Percentiles rank a stretch among this genome's conserved stretches.
These are phyloP conservation scores for Nothophaeocryptopus gaeumannii DNA, from an alignment of 2,329 filamentous ascomycete genomes.

Conservation along the genomic window DNA sequence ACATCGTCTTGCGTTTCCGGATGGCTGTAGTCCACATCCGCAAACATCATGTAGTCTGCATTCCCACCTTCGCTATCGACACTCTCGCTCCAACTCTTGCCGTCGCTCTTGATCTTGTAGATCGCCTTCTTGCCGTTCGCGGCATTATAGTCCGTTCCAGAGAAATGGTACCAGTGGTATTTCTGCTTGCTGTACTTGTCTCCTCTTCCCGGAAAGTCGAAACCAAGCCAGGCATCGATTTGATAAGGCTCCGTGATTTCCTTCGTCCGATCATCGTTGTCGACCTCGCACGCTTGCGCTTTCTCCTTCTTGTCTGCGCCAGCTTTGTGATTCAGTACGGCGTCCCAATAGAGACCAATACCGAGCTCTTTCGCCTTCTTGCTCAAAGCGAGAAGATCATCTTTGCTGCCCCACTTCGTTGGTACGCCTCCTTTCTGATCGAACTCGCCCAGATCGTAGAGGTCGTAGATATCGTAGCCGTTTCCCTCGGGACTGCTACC, in stretches of 20 bases:
- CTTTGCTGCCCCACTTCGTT: slow-evolving; percentile 68
- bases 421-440: slow-evolving; percentile 60
- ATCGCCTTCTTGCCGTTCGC: slow-evolving; percentile 56
- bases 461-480: slow-evolving; percentile 60
- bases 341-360: slow-evolving; percentile 64
- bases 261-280: slow-evolving; percentile 36
- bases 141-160: slow-evolving; percentile 63
- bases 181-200: slow-evolving; percentile 59
- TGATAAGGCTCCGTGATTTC: slow-evolving; percentile 32
- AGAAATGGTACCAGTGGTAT: slow-evolving; percentile 66
- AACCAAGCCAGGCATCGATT: slow-evolving; percentile 66
- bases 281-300: slow-evolving; percentile 61
- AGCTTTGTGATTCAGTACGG: slow-evolving; percentile 69
- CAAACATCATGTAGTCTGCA: slow-evolving; percentile 67
- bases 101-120: slow-evolving; percentile 53
- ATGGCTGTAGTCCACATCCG: slow-evolving; percentile 64
- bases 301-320: slow-evolving; percentile 63
- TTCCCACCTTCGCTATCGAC: slow-evolving; percentile 62
- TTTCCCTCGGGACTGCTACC: slow-evolving; percentile 57
- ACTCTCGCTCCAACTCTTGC: slow-evolving; percentile 60
- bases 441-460: slow-evolving; percentile 60
- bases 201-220: slow-evolving; percentile 60
- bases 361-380: slow-evolving; percentile 51
- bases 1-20: slow-evolving; percentile 63
- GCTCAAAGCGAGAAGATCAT: slow-evolving; percentile 56